These are phyloP conservation scores for Aphanomyces cochlioides DNA, from an alignment of 352 stramenopile species.

Conservation along the genomic window DNA sequence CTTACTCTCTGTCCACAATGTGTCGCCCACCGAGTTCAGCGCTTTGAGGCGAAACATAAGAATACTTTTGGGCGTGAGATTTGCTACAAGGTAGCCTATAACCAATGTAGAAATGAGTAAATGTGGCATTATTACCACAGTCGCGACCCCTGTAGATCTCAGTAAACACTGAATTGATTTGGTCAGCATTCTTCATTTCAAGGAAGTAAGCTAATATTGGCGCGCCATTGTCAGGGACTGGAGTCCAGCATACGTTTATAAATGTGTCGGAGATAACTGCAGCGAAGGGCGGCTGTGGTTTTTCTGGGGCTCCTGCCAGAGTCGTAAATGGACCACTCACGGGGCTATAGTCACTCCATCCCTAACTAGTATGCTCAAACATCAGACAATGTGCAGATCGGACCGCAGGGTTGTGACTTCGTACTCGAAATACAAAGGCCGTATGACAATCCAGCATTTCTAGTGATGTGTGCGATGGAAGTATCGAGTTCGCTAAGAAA, in stretches of 20 bases:
- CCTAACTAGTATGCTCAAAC: not conserved
- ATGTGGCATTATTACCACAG: slow-evolving; percentile 40
- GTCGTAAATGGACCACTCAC: slow-evolving; percentile 55
- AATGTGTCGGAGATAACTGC: slow-evolving; percentile 63
- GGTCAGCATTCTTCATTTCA: slow-evolving; percentile 45
- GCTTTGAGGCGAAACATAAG: slow-evolving; percentile 71
- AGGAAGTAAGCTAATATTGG: slow-evolving; percentile 58
- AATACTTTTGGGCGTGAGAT: slow-evolving; percentile 42
- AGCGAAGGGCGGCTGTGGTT: slow-evolving; percentile 46
- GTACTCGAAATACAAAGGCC: slow-evolving; percentile 54
- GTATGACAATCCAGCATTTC: slow-evolving; percentile 49
- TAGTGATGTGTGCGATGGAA: slow-evolving; percentile 45
- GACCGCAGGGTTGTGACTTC: slow-evolving; percentile 56
- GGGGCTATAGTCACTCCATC: slow-evolving; percentile 61
- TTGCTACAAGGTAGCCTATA: slow-evolving; percentile 39
- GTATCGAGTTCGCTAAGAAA: slow-evolving; percentile 38
- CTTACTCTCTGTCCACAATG: slow-evolving; percentile 56
- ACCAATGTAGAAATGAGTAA: not conserved
- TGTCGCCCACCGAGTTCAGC: slow-evolving; percentile 62
- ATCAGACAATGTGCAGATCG: not conserved
- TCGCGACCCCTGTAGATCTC: slow-evolving; percentile 63
- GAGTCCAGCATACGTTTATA: slow-evolving; percentile 68
- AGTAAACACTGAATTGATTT: slow-evolving; percentile 31
- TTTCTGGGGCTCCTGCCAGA: slow-evolving; percentile 45
- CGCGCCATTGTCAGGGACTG: slow-evolving; percentile 52